These are phyloP conservation scores for Wallemia ichthyophaga DNA, from an alignment of 1,284 basidiomycete genomes.

Conservation along the genomic window DNA sequence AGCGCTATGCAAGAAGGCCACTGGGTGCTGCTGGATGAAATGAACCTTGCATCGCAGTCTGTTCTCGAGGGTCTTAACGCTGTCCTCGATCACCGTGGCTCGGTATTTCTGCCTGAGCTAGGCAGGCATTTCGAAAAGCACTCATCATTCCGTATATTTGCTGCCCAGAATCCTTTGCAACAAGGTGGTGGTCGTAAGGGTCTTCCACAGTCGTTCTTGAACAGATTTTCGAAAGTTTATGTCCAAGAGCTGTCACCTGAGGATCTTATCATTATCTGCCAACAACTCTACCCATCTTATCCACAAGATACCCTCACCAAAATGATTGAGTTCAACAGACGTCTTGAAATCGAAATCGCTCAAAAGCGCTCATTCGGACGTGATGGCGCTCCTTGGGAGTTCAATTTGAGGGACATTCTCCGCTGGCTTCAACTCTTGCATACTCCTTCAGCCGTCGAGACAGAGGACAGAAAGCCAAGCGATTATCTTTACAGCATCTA, in stretches of 20 bases:
- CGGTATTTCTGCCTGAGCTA: conserved; percentile 82
- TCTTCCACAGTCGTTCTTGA: conserved; percentile 84
- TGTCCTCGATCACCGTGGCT: conserved; percentile 79
- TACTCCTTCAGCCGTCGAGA: conserved; percentile 25
- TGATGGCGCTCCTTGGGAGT: conserved; percentile 87
- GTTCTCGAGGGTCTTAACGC: conserved; percentile 94
- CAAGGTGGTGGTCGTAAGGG: conserved; percentile 96
- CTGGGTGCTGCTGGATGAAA: conserved; percentile 95
- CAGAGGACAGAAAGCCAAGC: conserved; percentile 22
- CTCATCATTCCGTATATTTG: conserved; percentile 80
- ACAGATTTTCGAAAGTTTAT: conserved; percentile 92
- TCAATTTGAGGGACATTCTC: conserved; percentile 83
- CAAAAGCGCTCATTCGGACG: conserved; percentile 38
- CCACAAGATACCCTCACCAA: conserved; percentile 25
- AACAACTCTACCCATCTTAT: conserved; percentile 36
- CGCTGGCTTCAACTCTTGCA: conserved; percentile 37
- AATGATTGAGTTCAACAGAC: conserved; percentile 64
- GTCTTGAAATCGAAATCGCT: conserved; percentile 39
- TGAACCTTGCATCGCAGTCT: conserved; percentile 88
- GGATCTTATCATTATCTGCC: conserved; percentile 56
- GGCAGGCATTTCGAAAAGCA: conserved; percentile 67
- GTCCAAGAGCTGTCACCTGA: conserved; percentile 52
- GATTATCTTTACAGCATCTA: conserved; percentile 43
- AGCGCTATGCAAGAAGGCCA: conserved; percentile 70
- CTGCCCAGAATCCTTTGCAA: conserved; percentile 83